Evolutionary conservation across 1,284 basidiomycete species (phyloP).

Genomic region (Singerocomus rubriflavus): DNA sequence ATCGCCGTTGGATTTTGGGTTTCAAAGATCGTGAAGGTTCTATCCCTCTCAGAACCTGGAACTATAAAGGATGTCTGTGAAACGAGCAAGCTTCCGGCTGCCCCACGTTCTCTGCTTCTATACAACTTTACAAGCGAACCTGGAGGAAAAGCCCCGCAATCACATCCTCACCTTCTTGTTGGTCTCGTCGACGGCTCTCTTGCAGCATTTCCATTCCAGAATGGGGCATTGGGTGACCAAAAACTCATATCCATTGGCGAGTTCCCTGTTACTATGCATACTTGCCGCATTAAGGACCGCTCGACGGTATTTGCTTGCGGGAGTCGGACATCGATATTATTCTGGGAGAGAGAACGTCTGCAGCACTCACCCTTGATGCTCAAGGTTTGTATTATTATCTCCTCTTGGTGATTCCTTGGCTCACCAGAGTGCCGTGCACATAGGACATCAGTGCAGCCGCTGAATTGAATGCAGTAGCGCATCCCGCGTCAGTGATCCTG

Average conservation of each 20-base stretch:
- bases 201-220: slow-evolving; percentile 50
- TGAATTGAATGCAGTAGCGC: slow-evolving; percentile 45
- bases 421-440: not conserved
- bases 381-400: slow-evolving; percentile 49
- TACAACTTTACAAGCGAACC: slow-evolving; percentile 53
- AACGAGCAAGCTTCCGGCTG: slow-evolving; percentile 48
- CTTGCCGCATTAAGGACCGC: slow-evolving; percentile 49
- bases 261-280: slow-evolving; percentile 59
- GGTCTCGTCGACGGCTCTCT: slow-evolving; percentile 82
- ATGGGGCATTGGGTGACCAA: slow-evolving; percentile 47
- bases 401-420: not conserved
- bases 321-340: slow-evolving; percentile 59
- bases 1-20: slow-evolving; percentile 79
- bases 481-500: slow-evolving; percentile 56
- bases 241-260: slow-evolving; percentile 69
- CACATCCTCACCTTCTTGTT: slow-evolving; percentile 61
- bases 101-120: slow-evolving; percentile 72
- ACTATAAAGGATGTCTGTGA: slow-evolving; percentile 37
- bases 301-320: slow-evolving; percentile 63
- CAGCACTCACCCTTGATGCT: slow-evolving; percentile 69
- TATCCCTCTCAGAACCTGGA: slow-evolving; percentile 36
- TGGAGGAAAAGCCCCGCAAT: slow-evolving; percentile 35
- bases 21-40: slow-evolving; percentile 60
- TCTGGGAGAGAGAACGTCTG: slow-evolving; percentile 64
- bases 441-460: slow-evolving; percentile 63